Conservation (phyloP, 129 eudicot species). For the Glebionis coronaria region DNA sequence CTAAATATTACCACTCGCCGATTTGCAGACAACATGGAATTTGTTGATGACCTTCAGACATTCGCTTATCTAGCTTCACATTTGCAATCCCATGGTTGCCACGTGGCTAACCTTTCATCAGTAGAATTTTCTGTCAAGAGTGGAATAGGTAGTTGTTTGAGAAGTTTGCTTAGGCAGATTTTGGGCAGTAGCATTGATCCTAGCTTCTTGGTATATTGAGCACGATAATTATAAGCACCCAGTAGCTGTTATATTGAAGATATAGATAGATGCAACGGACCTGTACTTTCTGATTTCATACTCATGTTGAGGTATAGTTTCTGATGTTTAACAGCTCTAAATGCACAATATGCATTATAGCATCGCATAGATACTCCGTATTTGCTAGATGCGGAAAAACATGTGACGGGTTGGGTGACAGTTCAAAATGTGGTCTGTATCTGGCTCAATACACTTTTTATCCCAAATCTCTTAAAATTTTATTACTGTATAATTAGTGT, state of each 20-base stretch:
- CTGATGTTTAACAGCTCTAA: too few species aligned
- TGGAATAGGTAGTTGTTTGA: slow-evolving; percentile 82
- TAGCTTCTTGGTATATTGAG: slow-evolving; percentile 89
- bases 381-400: neutral
- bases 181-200: slow-evolving; percentile 47
- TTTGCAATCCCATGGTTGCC: too few species aligned
- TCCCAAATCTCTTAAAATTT: too few species aligned
- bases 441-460: too few species aligned
- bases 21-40: too few species aligned
- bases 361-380: neutral
- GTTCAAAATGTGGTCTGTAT: neutral
- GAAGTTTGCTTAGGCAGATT: slow-evolving; percentile 62
- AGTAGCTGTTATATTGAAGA: slow-evolving; percentile 73
- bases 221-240: slow-evolving; percentile 53
- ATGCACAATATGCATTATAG: slow-evolving; percentile 1
- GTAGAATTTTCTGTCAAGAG: slow-evolving; percentile 69
- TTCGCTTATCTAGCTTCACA: too few species aligned
- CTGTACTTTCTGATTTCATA: slow-evolving; percentile 83
- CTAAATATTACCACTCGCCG: too few species aligned
- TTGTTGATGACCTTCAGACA: too few species aligned
- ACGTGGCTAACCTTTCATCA: too few species aligned
- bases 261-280: slow-evolving; percentile 72
- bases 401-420: neutral
- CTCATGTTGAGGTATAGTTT: slow-evolving; percentile 70
- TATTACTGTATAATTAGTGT: too few species aligned